Base-by-base conservation (phyloP, 768 basidiomycete genomes). In the Auriculariales sp. region DNA sequence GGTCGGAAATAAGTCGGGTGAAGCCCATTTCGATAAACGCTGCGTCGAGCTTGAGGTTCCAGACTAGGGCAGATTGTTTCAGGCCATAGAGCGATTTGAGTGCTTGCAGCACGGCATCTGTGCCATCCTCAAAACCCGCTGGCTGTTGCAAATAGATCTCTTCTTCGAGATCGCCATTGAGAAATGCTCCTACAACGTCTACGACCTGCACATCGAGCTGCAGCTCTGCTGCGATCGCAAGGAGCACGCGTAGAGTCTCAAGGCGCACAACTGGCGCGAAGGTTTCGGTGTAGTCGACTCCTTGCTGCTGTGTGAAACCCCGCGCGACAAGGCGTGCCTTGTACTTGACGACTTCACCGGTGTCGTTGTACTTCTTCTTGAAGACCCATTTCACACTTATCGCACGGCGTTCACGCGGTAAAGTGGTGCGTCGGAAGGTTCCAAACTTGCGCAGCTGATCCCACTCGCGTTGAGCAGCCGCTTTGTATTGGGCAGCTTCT, bases 241-340 rank as follows among this genome's bases (percentile, higher is more conserved):
- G 27, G 10, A 44, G 46, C 3, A 53, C 17, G 9, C 48, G 30
- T 19, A 53, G 28, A 12, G 48, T 31, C 22, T 46, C 46, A 3
- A 49, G 48, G 22, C 46, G 28, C 25, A 32, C 47, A 11, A 45
- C 35, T 3, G 52, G 52, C 10, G 52, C 14, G 25, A 49, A 49
- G 3, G 48, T 53, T 3, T 53, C 28, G 25, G 49, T 35, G 25
- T 49, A 53, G 42, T 53, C 52, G 28, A 49, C 33, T 3, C 49
- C 36, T 36, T 57, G 65, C 0, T 66, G 55, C 46, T 71, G 70
- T 24, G 67, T 54, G 54, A 61, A 71, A 0, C 74, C 72, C 47
- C 67, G 62, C 19, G 69, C 65, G 0, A 77, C 69, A 22, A 67
- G 61, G 0, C 65, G 59, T 0, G 64, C 66, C 53, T 73, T 73